Evolutionary conservation across 371 early-diverging fungal species (phyloP).

Genomic region (Funneliformis caledonium): DNA sequence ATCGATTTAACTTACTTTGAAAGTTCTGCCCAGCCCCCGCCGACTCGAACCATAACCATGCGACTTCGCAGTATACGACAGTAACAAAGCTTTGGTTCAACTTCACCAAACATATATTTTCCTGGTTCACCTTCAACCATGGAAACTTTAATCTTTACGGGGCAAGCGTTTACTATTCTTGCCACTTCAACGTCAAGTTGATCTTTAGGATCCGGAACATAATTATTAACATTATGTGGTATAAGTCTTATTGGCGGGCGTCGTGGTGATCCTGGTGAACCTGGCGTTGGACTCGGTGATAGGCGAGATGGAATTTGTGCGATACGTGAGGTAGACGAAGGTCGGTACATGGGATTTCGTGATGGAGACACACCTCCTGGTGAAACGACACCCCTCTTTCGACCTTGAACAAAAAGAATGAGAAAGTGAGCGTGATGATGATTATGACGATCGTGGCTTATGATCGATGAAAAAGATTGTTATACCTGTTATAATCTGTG

Average conservation of each 20-base stretch:
- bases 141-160: slow-evolving; percentile 44
- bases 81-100: slow-evolving; percentile 71
- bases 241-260: slow-evolving; percentile 42
- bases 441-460: not conserved
- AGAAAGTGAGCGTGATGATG: slow-evolving; percentile 5
- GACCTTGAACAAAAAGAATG: slow-evolving; percentile 5
- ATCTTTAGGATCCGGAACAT: slow-evolving; percentile 67
- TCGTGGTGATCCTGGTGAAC: slow-evolving; percentile 40
- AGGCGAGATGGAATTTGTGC: slow-evolving; percentile 23
- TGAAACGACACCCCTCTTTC: slow-evolving; percentile 9
- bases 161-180: slow-evolving; percentile 65
- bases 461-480: not conserved
- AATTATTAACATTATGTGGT: slow-evolving; percentile 51
- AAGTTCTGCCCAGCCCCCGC: slow-evolving; percentile 77
- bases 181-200: slow-evolving; percentile 76
- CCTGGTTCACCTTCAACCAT: slow-evolving; percentile 59
- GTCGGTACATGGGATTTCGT: slow-evolving; percentile 41
- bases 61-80: slow-evolving; percentile 70
- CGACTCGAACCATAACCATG: slow-evolving; percentile 80
- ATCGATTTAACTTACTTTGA: slow-evolving; percentile 54
- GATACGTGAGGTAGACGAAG: not conserved
- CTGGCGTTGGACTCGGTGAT: slow-evolving; percentile 32
- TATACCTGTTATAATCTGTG: slow-evolving; percentile 39
- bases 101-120: slow-evolving; percentile 75
- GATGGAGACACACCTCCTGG: slow-evolving; percentile 17